These are phyloP conservation scores for Geotrichum histeridarum DNA, from an alignment of 1,139 yeast genomes.

Conservation along the genomic window DNA sequence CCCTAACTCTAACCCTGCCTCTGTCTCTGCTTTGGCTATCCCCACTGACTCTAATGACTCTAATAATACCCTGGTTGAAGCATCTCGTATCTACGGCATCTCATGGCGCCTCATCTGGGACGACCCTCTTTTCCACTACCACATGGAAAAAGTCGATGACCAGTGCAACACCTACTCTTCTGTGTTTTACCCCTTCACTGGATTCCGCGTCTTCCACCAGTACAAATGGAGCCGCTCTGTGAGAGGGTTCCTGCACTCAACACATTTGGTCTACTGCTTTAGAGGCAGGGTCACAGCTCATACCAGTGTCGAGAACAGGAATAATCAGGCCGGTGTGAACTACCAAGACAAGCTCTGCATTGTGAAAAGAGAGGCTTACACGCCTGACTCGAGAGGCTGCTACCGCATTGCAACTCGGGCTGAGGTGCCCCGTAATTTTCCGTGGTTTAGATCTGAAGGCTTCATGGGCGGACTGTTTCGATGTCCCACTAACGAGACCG, in stretches of 20 bases:
- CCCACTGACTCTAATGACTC: background rate
- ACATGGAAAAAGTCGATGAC: slow-evolving; percentile 13
- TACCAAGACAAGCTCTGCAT: slow-evolving; percentile 13
- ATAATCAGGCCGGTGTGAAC: background rate
- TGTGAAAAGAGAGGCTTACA: slow-evolving; percentile 1
- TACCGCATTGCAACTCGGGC: slow-evolving; percentile 9
- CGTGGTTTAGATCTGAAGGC: slow-evolving; percentile 23
- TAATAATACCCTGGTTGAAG: slow-evolving; percentile 1
- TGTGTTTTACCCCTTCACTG: slow-evolving; percentile 8
- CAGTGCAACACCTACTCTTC: slow-evolving; percentile 16
- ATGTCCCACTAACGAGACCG: slow-evolving; percentile 20
- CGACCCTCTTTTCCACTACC: slow-evolving; percentile 15
- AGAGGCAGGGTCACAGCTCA: slow-evolving; percentile 9
- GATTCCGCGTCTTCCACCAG: slow-evolving; percentile 13
- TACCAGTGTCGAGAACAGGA: background rate
- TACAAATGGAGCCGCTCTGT: background rate
- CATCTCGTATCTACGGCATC: background rate
- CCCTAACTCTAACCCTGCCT: background rate
- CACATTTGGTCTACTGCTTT: slow-evolving; percentile 11
- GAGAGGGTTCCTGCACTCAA: slow-evolving; percentile 1
- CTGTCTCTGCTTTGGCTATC: background rate
- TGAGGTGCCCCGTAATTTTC: slow-evolving; percentile 1
- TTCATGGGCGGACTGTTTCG: slow-evolving; percentile 30
- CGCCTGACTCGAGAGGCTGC: slow-evolving; percentile 17
- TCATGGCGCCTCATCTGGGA: slow-evolving; percentile 7